Percentiles rank a stretch among this genome's conserved stretches.
phyloP scores from a whole-genome alignment of 805 yeast genomes.

The Cyberlindnera maritima region DNA sequence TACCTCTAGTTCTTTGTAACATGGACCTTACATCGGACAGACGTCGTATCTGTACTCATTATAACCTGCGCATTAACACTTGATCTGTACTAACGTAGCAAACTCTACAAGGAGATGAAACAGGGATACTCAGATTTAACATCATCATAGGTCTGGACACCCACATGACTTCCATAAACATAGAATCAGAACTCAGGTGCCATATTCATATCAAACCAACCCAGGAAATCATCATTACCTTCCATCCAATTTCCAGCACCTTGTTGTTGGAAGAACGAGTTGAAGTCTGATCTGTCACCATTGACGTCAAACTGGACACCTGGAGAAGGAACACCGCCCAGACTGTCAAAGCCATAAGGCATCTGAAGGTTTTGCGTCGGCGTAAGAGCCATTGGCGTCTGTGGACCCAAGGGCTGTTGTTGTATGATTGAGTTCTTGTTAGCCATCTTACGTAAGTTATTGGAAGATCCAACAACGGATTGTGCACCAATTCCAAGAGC shows the following conservation, averaged over 20 bases:
- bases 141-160: too few species aligned
- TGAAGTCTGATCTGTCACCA: slow-evolving; percentile 34
- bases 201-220: slow-evolving; percentile 89
- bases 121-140: too few species aligned
- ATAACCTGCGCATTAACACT: too few species aligned
- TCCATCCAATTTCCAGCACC: slow-evolving; percentile 81
- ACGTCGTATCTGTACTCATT: too few species aligned
- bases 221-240: slow-evolving; percentile 84
- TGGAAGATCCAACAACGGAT: not conserved
- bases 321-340: slow-evolving; percentile 15
- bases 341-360: slow-evolving; percentile 19
- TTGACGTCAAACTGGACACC: slow-evolving; percentile 9
- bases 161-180: too few species aligned
- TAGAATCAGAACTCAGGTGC: slow-evolving; percentile 50
- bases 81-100: too few species aligned
- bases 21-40: too few species aligned
- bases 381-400: not conserved
- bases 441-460: slow-evolving; percentile 20
- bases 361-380: not conserved
- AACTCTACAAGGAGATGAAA: too few species aligned
- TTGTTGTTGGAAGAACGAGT: slow-evolving; percentile 73
- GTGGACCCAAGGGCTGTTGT: slow-evolving; percentile 3
- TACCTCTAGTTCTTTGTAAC: too few species aligned
- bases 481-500: not conserved
- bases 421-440: slow-evolving; percentile 16